Percentiles rank a stretch among this genome's conserved stretches.
These are phyloP conservation scores for Mrakia gelida DNA, from an alignment of 768 basidiomycete genomes.

Conservation along the genomic window DNA sequence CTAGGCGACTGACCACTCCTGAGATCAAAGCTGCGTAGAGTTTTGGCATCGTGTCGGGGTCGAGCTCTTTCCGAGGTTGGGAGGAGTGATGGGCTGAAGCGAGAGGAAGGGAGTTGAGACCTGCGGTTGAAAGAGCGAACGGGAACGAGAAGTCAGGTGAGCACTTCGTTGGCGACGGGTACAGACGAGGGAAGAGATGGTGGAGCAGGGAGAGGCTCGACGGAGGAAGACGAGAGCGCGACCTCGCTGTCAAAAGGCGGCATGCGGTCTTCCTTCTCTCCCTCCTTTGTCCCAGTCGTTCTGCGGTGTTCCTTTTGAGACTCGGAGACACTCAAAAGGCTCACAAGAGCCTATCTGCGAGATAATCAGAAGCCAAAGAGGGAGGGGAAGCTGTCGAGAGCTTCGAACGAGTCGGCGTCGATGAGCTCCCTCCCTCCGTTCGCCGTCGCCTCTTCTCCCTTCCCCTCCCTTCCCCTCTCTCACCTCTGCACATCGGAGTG, in stretches of 20 bases:
- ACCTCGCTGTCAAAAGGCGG: no score
- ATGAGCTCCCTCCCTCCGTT: background rate
- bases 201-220: no score
- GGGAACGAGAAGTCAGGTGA: background rate
- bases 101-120: conserved; percentile 8
- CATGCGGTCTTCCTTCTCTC: no score
- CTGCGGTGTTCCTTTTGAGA: no score
- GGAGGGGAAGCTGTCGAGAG: background rate
- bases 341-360: background rate
- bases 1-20: conserved; percentile 44
- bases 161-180: background rate
- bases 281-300: no score
- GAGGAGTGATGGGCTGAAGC: background rate
- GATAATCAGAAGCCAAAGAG: background rate
- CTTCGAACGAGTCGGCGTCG: conserved; percentile 5
- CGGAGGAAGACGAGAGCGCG: background rate
- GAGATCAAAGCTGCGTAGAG: conserved; percentile 57
- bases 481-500: no score
- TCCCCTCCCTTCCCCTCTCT: no score
- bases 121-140: conserved; percentile 34
- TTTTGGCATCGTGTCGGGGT: conserved; percentile 5
- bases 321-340: no score
- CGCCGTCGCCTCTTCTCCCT: background rate
- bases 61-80: conserved; percentile 17
- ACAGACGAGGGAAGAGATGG: background rate